These are phyloP conservation scores for Malassezia japonica DNA, from an alignment of 1,284 basidiomycete genomes.

Conservation along the genomic window DNA sequence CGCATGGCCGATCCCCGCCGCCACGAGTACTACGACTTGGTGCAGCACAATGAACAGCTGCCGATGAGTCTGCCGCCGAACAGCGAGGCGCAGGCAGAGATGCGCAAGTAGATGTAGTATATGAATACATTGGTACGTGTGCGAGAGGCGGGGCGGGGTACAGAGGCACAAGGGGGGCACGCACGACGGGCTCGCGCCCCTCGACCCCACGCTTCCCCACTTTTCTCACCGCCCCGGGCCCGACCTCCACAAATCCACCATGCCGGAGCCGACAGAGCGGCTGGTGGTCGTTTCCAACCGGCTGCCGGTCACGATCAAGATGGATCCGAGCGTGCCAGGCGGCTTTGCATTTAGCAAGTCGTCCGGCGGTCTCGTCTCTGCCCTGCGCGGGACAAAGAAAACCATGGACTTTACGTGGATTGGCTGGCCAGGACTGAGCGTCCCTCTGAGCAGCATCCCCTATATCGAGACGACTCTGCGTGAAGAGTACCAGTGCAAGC, in stretches of 20 bases:
- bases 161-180: too few species aligned
- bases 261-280: conserved; percentile 41
- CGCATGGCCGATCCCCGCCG: conserved; percentile 42
- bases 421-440: conserved; percentile 45
- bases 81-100: too few species aligned
- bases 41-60: conserved; percentile 25
- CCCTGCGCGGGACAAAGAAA: conserved; percentile 43
- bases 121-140: too few species aligned
- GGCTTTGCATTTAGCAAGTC: conserved; percentile 44
- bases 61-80: conserved; percentile 25
- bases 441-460: conserved; percentile 30
- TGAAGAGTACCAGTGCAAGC: conserved; percentile 92
- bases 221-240: neutral
- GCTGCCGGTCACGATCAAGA: conserved; percentile 57
- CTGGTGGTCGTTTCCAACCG: conserved; percentile 94
- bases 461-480: conserved; percentile 57
- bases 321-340: conserved; percentile 34
- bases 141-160: too few species aligned
- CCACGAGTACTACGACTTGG: conserved; percentile 39
- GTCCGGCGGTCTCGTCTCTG: conserved; percentile 45
- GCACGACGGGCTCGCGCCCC: too few species aligned
- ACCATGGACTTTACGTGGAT: conserved; percentile 48
- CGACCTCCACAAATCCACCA: conserved; percentile 9
- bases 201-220: too few species aligned
- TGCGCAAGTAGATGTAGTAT: neutral